Evolutionary conservation across 257 asterid genomes (phyloP), one percentile per base, ranked within the genome.

Genomic region (Agastache rugosa): DNA sequence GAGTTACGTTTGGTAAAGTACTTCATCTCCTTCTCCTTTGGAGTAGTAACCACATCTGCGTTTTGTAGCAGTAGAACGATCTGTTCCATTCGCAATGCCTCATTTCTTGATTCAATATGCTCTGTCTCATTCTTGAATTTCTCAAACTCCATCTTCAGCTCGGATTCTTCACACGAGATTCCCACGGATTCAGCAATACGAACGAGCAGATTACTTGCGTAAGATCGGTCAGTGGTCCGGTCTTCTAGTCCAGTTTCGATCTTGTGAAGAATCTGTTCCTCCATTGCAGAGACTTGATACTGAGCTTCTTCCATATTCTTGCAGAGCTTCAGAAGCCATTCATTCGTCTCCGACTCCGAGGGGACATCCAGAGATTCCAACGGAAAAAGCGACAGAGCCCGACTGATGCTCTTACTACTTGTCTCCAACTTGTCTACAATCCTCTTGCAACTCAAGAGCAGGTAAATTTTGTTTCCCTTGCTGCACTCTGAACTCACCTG

Each of bases 1-100:
- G 85, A 78, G 74, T 82, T 74, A 0, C 87, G 75, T 53, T 82
- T 83, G 17, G 68, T 80, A 23, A 78, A 63, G 39, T 85, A 85
- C 63, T 78, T 85, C 27, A 20, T 80, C 56, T 78, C 71, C 53
- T 78, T 85, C 11, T 85, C 85, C 59, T 61, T 67, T 1, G 81
- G 71, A 53, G 82, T 73, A 10, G 78, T 73, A 20, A 79, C 72
- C 44, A 76, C 42, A 27, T 85, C 89, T 25, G 89, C 87, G 59
- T 74, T 80, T 5, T 76, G 78, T 2, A 85, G 81, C 60, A 85
- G 73, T 4, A 69, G 62, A 54, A 80, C 44, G 3, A 85, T 80
- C 73, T 80, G 83, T 60, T 85, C 89, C 87, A 85, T 85, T 9
- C 83, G 50, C 42, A 75, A 67, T 22, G 77, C 81, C 67, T 82